Evolutionary conservation across 306 rosid genomes (phyloP), one percentile per base, ranked within the genome.

Genomic region (Myrica gale): DNA sequence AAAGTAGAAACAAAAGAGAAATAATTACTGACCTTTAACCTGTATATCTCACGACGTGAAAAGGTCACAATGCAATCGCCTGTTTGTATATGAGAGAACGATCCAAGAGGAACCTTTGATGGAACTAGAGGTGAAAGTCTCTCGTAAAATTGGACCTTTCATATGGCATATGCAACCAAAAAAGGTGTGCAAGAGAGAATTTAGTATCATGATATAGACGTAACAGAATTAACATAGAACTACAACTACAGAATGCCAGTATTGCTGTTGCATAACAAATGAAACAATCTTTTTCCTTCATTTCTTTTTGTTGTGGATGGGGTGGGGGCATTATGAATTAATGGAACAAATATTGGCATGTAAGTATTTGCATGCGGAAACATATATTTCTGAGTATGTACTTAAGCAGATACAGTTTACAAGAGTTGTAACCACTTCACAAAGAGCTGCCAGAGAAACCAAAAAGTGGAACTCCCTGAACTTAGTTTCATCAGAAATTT

Each of bases 11-110:
- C 69, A 62, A 83, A 13, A 55, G 41, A 72, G 13, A 23, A 52
- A 69, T 42, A 56, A 79, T 68, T 62, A 75, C 75, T 80, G 78
- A 92, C 98, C 97, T 95, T 95, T 52, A 90, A 82, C 23, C 44
- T 55, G 85, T 90, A 95, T 70, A 95, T 90, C 48, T 76, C 66
- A 52, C 42, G 53, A 21, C 97, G 97, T 46, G 98, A 95, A 84
- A 92, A 92, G 55, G 98, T 87, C 46, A 95, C 97, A 72, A 95
- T 72, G 82, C 97, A 95, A 77, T 95, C 97, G 55, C 98, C 97
- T 26, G 84, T 90, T 82, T 45, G 88, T 55, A 95, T 82, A 50
- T 95, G 83, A 72, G 90, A 87, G 80, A 86, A 89, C 51, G 97
- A 84, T 74, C 89, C 92, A 72, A 95, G 96, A 78, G 98, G 96